Base-by-base conservation (phyloP, 192 early-diverging fungal species). In the Umbelopsis sp. region DNA sequence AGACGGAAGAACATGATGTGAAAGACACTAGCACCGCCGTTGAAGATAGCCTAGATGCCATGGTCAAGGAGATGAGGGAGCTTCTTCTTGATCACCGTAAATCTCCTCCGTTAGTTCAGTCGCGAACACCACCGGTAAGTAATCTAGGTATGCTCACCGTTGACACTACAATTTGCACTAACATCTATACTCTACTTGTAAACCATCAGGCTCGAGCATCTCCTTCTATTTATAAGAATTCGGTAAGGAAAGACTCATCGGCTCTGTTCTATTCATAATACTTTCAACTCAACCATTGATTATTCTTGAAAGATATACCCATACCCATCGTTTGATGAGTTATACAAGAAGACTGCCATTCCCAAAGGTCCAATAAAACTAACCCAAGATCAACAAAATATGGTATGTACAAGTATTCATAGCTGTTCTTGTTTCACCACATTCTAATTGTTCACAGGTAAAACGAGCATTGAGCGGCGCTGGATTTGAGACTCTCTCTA, bases 321-420 rank as follows among this genome's bases (percentile, higher is more conserved):
- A 36, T 62, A 62, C 56, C 56, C 56, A 34, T 29, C 26, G 20
- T 71, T 65, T 36, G 71, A 71, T 34, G 56, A 71, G 31, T 62
- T 65, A 65, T 71, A 62, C 45, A 65, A 47, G 3, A 47, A 71
- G 16, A 71, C 71, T 14, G 43, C 54, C n/a, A 47, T 17, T 6
- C 29, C 38, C 20, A 71, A 71, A 5, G 56, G 24, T 2, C 2
- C 25, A 2, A 45, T 71, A 47, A 62, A 62, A 25, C 21, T 71
- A 36, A 47, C 24, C 0, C 6, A 43, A 1, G 22, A 67, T 31
- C 62, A 73, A 53, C 21, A 44, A 16, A 24, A n/a, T 10, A 6
- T 50, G 26, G 76, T 78, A 20, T 26, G 65, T 56, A 11, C n/a
- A 5, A 12, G 12, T 62, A 22, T 45, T 65, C 3, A 2, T 6